Base-by-base conservation (phyloP, 2,329 filamentous ascomycete species). In the Hymenoscyphus fructigenus region DNA sequence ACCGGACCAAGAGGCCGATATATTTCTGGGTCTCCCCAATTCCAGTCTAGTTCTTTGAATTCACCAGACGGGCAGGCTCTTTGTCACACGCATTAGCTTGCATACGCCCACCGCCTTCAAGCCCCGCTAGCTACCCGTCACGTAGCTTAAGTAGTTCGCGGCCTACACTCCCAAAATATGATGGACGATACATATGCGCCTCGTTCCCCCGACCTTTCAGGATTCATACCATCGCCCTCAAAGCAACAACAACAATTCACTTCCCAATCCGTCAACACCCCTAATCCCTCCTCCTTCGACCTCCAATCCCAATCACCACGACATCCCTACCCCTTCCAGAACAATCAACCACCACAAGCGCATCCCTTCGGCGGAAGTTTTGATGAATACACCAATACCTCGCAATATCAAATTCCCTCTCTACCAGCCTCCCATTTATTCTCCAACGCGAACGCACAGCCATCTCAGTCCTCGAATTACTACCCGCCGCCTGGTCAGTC, bases 171-270 rank as follows among this genome's bases (percentile, higher is more conserved):
- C 36, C 64, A 57, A 63, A 57, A 36, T 38, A 55, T 57, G 44
- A 71, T 71, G 68, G 73, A 73, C 65, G 65, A 68, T 69, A 74
- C 73, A 50, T 76, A 76, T 69, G 67, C 72, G 53, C 74, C 75
- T 61, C 74, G 75, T 65, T 75, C 74, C 50, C 75, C 75, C 66
- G 74, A 76, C 65, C 70, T 76, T 17, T 75, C 74, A 5, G 66
- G 67, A 57, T 76, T 76, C 61, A 63, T 71, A 20, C 64, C 70
- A 53, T 68, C 73, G 14, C 69, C 72, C 9, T 57, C 65, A 29
- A 69, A 71, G 56, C 64, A 65, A 50, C 66, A 73, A 65, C 66
- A 62, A 58, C 66, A 66, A 65, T 64, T 60, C 5, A 65, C 29
- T n/a, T 61, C 63, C 7, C 57, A 41, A 50, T 32, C 66, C 12